phyloP scores from a whole-genome alignment of 2,329 filamentous ascomycete species.

The Daldinia sp. region DNA sequence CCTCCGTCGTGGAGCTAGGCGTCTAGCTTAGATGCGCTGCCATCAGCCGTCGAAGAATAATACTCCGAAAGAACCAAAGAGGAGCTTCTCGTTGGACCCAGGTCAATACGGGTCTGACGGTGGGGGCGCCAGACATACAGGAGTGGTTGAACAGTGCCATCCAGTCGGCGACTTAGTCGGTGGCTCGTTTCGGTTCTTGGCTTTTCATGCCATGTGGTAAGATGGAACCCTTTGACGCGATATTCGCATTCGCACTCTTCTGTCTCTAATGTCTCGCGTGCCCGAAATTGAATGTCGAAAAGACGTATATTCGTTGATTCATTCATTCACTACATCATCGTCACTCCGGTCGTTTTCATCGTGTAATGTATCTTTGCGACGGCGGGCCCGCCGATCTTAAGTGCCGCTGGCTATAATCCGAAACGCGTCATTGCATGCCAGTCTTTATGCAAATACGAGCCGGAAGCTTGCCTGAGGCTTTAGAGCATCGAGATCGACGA shows the following conservation, averaged over 20 bases:
- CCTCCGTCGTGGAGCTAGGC: slow-evolving; percentile 20
- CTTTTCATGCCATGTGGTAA: slow-evolving; percentile 26
- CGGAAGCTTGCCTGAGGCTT: slow-evolving; percentile 27
- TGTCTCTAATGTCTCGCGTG: not conserved
- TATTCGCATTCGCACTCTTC: slow-evolving; percentile 5
- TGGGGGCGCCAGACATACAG: slow-evolving; percentile 13
- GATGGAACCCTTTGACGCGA: slow-evolving; percentile 6
- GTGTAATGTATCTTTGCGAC: not conserved
- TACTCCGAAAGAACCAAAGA: slow-evolving; percentile 19
- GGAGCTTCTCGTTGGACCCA: slow-evolving; percentile 32
- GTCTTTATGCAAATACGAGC: slow-evolving; percentile 37
- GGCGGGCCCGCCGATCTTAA: slow-evolving; percentile 31
- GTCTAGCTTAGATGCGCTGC: slow-evolving; percentile 24
- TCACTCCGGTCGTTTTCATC: slow-evolving; percentile 13
- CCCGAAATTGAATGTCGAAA: not conserved
- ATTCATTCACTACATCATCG: slow-evolving; percentile 2
- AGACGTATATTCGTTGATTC: not conserved
- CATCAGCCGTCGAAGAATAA: slow-evolving; percentile 34
- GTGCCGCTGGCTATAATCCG: slow-evolving; percentile 25
- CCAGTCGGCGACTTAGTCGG: slow-evolving; percentile 15
- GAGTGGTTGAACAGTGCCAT: slow-evolving; percentile 14
- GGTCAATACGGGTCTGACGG: slow-evolving; percentile 28
- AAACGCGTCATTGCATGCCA: slow-evolving; percentile 32
- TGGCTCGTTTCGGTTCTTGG: slow-evolving; percentile 22
- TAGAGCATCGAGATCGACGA: slow-evolving; percentile 37